These are phyloP conservation scores for Leptographium procerum DNA, from an alignment of 2,329 filamentous ascomycete genomes.

Conservation along the genomic window DNA sequence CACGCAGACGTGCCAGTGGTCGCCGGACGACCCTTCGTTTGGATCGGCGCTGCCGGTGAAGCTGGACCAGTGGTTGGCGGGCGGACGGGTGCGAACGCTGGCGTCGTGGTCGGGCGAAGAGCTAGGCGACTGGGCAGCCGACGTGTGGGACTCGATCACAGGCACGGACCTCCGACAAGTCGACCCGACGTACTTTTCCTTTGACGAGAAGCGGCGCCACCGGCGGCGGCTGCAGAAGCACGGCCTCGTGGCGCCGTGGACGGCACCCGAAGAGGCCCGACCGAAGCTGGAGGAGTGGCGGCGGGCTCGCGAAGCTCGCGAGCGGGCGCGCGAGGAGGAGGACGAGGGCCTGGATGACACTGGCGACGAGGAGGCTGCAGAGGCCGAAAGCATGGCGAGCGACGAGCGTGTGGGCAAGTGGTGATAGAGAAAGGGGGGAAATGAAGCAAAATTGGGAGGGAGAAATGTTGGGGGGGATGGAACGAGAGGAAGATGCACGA, in stretches of 20 bases:
- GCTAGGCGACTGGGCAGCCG: constrained; percentile 33
- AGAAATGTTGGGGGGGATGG: not conserved
- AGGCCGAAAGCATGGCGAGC: constrained; percentile 11
- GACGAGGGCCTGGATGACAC: constrained; percentile 20
- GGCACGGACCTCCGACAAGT: constrained; percentile 33
- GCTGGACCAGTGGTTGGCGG: constrained; percentile 48
- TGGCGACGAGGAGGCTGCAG: not conserved
- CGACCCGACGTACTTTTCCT: constrained; percentile 31
- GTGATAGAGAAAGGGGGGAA: not conserved
- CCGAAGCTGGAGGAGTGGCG: constrained; percentile 35
- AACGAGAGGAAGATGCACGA: not conserved
- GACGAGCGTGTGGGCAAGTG: constrained; percentile 13
- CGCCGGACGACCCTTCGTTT: constrained; percentile 46
- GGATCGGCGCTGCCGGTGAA: constrained; percentile 51
- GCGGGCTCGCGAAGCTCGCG: constrained; percentile 25
- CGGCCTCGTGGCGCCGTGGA: constrained; percentile 27
- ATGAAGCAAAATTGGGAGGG: not conserved
- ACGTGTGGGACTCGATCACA: constrained; percentile 33
- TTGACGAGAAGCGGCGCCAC: constrained; percentile 35
- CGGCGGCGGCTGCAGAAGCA: constrained; percentile 38
- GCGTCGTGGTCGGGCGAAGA: constrained; percentile 29
- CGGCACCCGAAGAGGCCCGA: constrained; percentile 27
- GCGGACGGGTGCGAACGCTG: constrained; percentile 34
- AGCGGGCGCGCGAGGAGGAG: constrained; percentile 26
- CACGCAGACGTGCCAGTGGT: constrained; percentile 39